Evolutionary conservation across 2,329 filamentous ascomycete species (phyloP).

Genomic region (Aotearoamyces nothofagi): DNA sequence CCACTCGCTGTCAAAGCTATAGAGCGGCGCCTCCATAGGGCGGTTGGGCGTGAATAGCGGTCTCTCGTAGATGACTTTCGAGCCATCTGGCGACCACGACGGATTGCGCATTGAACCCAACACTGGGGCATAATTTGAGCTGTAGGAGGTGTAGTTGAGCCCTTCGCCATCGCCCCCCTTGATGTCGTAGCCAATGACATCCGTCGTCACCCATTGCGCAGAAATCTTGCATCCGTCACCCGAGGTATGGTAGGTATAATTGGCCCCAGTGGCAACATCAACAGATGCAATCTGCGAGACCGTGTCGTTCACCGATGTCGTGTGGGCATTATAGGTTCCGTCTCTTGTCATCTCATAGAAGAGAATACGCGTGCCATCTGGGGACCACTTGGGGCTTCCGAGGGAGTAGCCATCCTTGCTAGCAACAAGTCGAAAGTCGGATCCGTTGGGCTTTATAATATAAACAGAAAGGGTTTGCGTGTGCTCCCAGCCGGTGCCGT

Average conservation of each 20-base stretch:
- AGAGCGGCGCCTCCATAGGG: constrained; percentile 21
- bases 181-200: constrained; percentile 8
- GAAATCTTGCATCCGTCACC: constrained; percentile 7
- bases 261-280: constrained; percentile 23
- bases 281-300: constrained; percentile 21
- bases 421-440: constrained; percentile 21
- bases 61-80: constrained; percentile 12
- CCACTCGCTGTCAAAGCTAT: constrained; percentile 24
- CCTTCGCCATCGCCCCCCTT: constrained; percentile 7
- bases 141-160: constrained; percentile 9
- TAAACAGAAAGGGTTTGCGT: constrained; percentile 25
- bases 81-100: constrained; percentile 11
- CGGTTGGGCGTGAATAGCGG: constrained; percentile 14
- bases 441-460: constrained; percentile 21
- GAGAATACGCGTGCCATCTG: constrained; percentile 20
- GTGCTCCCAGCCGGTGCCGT: constrained; percentile 25
- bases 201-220: constrained; percentile 5
- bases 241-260: constrained; percentile 15
- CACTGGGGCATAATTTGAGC: background rate
- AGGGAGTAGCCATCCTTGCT: constrained; percentile 21
- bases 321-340: constrained; percentile 23
- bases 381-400: constrained; percentile 24
- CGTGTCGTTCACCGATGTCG: constrained; percentile 11
- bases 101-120: constrained; percentile 8
- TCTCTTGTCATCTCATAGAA: constrained; percentile 25